Evolutionary conservation across 768 basidiomycete species (phyloP).

Genomic region (Naematelia encephala): DNA sequence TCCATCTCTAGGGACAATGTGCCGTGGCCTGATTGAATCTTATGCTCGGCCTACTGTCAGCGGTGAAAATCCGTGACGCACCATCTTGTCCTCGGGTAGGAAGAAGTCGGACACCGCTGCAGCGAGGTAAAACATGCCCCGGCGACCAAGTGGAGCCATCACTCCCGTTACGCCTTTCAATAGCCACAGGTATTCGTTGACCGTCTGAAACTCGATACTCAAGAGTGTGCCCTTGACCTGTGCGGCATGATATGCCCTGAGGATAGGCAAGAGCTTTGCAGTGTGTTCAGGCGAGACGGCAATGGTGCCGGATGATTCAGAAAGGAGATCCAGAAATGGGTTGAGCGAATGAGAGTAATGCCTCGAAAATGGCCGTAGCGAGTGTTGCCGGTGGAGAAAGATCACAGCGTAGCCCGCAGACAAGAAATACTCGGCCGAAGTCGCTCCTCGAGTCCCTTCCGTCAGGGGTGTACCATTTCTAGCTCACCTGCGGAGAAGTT

Average conservation of each 20-base stretch:
- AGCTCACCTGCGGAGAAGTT: conserved; percentile 92
- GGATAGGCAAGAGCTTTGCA: conserved; percentile 64
- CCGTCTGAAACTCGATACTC: conserved; percentile 84
- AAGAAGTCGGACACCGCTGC: conserved; percentile 99
- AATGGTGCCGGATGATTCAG: conserved; percentile 55
- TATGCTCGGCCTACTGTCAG: conserved; percentile 77
- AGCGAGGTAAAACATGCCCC: conserved; percentile 90
- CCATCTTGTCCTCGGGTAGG: conserved; percentile 85
- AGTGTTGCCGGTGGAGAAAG: conserved; percentile 97
- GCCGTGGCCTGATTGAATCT: conserved; percentile 96
- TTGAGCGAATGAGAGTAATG: conserved; percentile 98
- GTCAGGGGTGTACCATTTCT: neutral
- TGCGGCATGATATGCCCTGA: conserved; percentile 75
- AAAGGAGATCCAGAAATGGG: conserved; percentile 92
- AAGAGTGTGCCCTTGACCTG: conserved; percentile 71
- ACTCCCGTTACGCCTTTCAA: conserved; percentile 75
- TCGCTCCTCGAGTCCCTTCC: conserved; percentile 88
- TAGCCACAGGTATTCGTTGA: conserved; percentile 94
- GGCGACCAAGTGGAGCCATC: conserved; percentile 65
- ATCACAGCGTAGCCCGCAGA: conserved; percentile 87
- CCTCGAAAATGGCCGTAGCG: conserved; percentile 91
- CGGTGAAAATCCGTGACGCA: conserved; percentile 51
- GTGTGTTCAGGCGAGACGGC: conserved; percentile 67
- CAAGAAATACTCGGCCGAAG: conserved; percentile 97
- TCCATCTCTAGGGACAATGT: conserved; percentile 96